Percentiles rank a stretch among this genome's conserved stretches.
phyloP scores from a whole-genome alignment of 345 rosid genomes.

The Gossypium bickii region DNA sequence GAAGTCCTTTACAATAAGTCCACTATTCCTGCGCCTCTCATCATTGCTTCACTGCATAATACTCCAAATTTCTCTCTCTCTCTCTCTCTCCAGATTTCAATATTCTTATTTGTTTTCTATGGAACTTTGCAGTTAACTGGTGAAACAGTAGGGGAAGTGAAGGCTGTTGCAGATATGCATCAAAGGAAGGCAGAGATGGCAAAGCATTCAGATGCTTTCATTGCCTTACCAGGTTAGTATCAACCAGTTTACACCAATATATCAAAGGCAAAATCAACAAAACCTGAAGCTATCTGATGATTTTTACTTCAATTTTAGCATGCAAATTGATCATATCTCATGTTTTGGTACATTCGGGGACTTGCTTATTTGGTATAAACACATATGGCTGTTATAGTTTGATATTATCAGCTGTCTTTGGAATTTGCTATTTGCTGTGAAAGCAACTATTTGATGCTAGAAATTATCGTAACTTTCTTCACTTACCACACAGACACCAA shows the following conservation, averaged over 20 bases:
- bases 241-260: constrained; percentile 17
- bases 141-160: constrained; percentile 98
- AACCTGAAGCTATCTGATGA: constrained; percentile 20
- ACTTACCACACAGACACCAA: constrained; percentile 26
- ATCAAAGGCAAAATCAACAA: constrained; percentile 15
- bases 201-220: constrained; percentile 99
- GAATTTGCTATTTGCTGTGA: constrained; percentile 11
- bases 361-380: neutral
- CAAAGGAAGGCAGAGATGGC: constrained; percentile 99
- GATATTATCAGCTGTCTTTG: constrained; percentile 15
- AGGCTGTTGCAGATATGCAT: constrained; percentile 99
- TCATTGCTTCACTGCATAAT: constrained; percentile 51
- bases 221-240: constrained; percentile 94
- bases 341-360: constrained; percentile 14
- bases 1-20: constrained; percentile 24
- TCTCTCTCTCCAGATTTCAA: neutral
- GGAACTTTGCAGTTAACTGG: constrained; percentile 83
- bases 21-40: constrained; percentile 35
- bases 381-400: constrained; percentile 9
- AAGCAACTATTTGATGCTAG: constrained; percentile 36
- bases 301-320: constrained; percentile 18
- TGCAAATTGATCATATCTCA: constrained; percentile 13
- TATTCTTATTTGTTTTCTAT: constrained; percentile 15
- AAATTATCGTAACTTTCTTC: constrained; percentile 20
- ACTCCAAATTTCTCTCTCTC: constrained; percentile 24